Percentiles rank a stretch among this genome's conserved stretches.
These are phyloP conservation scores for Ascochyta koolunga DNA, from an alignment of 2,329 filamentous ascomycete species.

Conservation along the genomic window DNA sequence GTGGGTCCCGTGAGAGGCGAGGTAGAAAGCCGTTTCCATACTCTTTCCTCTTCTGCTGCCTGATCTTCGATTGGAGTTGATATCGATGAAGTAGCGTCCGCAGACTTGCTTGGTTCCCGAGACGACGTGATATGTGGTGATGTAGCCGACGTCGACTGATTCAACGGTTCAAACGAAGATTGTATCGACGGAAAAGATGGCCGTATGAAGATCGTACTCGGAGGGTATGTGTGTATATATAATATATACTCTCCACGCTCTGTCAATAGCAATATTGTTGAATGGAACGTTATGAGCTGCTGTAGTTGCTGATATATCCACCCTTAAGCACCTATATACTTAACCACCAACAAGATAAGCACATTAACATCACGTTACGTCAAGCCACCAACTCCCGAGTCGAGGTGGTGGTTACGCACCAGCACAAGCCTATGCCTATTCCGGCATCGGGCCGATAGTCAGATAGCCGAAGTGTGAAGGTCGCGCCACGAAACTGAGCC, in stretches of 20 bases:
- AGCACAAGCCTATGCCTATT: slow-evolving; percentile 7
- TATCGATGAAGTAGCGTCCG: slow-evolving; percentile 2
- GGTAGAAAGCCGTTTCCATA: slow-evolving; percentile 29
- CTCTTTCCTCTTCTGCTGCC: slow-evolving; percentile 1
- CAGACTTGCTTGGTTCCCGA: slow-evolving; percentile 5
- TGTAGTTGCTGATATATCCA: slow-evolving; percentile 7
- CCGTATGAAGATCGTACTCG: slow-evolving; percentile 11
- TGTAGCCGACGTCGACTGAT: slow-evolving; percentile 2
- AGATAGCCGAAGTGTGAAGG: slow-evolving; percentile 26
- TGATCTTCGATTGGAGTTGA: background rate
- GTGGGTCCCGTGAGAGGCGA: slow-evolving; percentile 28
- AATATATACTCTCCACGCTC: slow-evolving; percentile 10
- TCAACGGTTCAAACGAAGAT: slow-evolving; percentile 5
- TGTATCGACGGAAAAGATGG: slow-evolving; percentile 8
- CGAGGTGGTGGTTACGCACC: slow-evolving; percentile 13
- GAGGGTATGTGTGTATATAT: slow-evolving; percentile 8
- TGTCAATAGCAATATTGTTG: slow-evolving; percentile 2
- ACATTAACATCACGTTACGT: slow-evolving; percentile 24
- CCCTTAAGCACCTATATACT: slow-evolving; percentile 8
- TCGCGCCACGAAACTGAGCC: slow-evolving; percentile 28
- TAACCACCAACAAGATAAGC: background rate
- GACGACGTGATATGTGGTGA: slow-evolving; percentile 5
- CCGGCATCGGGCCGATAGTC: slow-evolving; percentile 18
- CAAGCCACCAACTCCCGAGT: too few relatives aligned
- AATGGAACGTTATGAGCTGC: background rate